These are phyloP conservation scores for Aspergillus floridensis DNA, from an alignment of 2,329 filamentous ascomycete genomes.

Conservation along the genomic window DNA sequence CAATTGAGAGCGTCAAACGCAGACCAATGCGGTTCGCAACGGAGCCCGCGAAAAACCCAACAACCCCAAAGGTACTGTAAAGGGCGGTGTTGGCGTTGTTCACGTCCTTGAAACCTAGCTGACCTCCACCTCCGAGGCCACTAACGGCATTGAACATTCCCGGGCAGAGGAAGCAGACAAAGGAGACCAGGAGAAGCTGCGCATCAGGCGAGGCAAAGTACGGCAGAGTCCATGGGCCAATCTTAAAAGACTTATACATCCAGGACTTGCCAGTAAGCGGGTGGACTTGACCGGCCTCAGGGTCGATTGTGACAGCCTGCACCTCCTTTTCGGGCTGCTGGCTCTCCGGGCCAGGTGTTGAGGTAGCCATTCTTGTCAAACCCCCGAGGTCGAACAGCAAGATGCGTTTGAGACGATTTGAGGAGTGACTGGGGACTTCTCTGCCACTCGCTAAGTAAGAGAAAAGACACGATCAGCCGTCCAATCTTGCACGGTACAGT, in stretches of 20 bases:
- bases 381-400: not conserved
- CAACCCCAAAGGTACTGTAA: slow-evolving; percentile 68
- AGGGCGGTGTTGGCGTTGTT: slow-evolving; percentile 69
- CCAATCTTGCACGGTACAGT: not conserved
- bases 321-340: slow-evolving; percentile 16
- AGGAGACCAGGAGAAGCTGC: slow-evolving; percentile 68
- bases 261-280: slow-evolving; percentile 47
- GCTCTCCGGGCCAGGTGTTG: slow-evolving; percentile 10
- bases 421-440: not conserved
- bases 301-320: slow-evolving; percentile 20
- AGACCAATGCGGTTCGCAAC: slow-evolving; percentile 47
- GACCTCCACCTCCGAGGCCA: slow-evolving; percentile 65
- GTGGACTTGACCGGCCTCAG: slow-evolving; percentile 22
- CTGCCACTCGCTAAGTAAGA: not conserved
- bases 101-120: slow-evolving; percentile 55
- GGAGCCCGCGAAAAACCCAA: slow-evolving; percentile 61
- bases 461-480: not conserved
- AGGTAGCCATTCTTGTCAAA: slow-evolving; percentile 9
- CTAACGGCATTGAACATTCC: slow-evolving; percentile 70
- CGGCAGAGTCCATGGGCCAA: slow-evolving; percentile 55
- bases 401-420: not conserved
- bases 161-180: slow-evolving; percentile 70
- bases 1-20: slow-evolving; percentile 44
- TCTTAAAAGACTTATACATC: slow-evolving; percentile 64
- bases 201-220: slow-evolving; percentile 73